Evolutionary conservation across 192 early-diverging fungal species (phyloP).

Genomic region (Gonapodya prolifera): DNA sequence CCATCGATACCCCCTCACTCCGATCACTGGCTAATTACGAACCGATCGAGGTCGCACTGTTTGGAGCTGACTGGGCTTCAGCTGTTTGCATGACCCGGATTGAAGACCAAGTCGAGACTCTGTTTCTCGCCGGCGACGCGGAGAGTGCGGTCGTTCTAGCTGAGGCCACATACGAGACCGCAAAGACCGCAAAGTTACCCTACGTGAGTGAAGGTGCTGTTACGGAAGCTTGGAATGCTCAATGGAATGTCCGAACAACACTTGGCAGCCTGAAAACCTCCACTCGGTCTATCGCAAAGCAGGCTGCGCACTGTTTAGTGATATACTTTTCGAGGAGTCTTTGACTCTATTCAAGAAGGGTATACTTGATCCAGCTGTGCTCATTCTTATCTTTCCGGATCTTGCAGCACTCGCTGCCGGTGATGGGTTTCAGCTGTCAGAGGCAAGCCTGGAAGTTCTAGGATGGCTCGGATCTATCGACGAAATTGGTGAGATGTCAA

Average conservation of each 20-base stretch:
- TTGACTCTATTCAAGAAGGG: slow-evolving; percentile 46
- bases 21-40: background rate
- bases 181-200: background rate
- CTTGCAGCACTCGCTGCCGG: slow-evolving; percentile 15
- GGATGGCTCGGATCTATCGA: slow-evolving; percentile 24
- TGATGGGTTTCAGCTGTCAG: slow-evolving; percentile 21
- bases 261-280: slow-evolving; percentile 23
- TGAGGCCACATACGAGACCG: background rate
- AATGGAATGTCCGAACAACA: background rate
- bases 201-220: background rate
- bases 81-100: background rate
- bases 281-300: slow-evolving; percentile 52
- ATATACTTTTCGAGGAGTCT: slow-evolving; percentile 56
- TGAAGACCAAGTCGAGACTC: background rate
- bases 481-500: slow-evolving; percentile 26
- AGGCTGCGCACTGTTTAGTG: slow-evolving; percentile 44
- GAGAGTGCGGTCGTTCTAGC: background rate
- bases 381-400: slow-evolving; percentile 37
- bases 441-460: slow-evolving; percentile 21
- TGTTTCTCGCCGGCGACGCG: background rate
- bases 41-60: background rate
- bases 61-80: background rate
- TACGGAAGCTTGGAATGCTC: background rate
- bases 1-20: background rate
- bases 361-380: slow-evolving; percentile 40